These are phyloP conservation scores for Ballota nigra DNA, from an alignment of 257 asterid genomes.

Conservation along the genomic window DNA sequence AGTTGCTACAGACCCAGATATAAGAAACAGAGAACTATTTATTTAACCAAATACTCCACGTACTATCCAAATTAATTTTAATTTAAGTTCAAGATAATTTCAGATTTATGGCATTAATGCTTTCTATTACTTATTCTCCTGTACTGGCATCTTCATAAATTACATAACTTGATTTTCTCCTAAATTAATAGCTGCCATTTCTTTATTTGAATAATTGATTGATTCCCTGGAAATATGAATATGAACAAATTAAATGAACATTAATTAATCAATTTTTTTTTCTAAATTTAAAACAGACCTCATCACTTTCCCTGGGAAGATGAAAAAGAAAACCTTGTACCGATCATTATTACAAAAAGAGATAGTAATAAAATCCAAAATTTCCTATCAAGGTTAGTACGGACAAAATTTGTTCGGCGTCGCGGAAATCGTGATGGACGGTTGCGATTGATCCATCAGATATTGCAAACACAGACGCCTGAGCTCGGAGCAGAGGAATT, in stretches of 20 bases:
- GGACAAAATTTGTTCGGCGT: conserved; percentile 35
- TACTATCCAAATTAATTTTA: no score
- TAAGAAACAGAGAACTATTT: neutral
- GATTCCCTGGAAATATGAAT: neutral
- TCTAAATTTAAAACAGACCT: neutral
- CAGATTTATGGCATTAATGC: no score
- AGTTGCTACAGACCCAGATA: neutral
- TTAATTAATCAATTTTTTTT: neutral
- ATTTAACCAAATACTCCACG: neutral
- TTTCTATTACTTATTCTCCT: no score
- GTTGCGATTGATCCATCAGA: conserved; percentile 10
- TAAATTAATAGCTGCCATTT: neutral
- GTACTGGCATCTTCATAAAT: no score
- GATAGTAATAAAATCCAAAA: conserved; percentile 2
- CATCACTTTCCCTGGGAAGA: conserved; percentile 16
- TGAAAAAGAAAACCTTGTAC: neutral
- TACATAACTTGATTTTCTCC: neutral
- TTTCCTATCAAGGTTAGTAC: neutral
- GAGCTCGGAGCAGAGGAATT: conserved; percentile 14
- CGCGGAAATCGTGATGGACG: no score
- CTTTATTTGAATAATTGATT: neutral
- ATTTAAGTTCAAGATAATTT: no score
- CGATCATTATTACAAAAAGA: neutral
- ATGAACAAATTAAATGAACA: neutral
- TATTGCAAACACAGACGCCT: conserved; percentile 12